Evolutionary conservation across 345 rosid species (phyloP).

Genomic region (Kernera saxatilis): DNA sequence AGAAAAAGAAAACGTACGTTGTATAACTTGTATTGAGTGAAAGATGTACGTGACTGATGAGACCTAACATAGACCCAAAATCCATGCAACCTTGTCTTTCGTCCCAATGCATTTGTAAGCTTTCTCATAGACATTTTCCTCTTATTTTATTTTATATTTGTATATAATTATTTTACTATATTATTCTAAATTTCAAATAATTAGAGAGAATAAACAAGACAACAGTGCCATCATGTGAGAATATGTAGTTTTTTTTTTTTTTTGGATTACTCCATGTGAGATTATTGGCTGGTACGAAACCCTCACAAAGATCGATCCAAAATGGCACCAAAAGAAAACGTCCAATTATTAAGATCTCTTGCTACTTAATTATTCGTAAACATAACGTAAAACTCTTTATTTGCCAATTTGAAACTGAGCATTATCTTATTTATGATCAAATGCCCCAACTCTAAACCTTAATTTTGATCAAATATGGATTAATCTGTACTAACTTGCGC

Average conservation of each 20-base stretch:
- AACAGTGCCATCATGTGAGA: background rate
- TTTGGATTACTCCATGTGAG: constrained; percentile 8
- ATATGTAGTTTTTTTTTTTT: background rate
- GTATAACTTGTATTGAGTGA: background rate
- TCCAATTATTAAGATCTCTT: no score
- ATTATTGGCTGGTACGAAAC: constrained; percentile 5
- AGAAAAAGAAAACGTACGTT: constrained; percentile 30
- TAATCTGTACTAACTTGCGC: no score
- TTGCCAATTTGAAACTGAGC: no score
- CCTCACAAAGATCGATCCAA: constrained; percentile 2
- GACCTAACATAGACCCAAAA: constrained; percentile 42
- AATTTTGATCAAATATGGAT: no score
- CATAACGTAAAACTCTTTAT: background rate
- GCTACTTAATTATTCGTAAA: background rate
- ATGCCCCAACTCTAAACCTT: no score
- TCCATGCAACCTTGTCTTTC: constrained; percentile 29
- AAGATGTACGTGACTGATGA: constrained; percentile 23
- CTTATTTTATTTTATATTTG: background rate
- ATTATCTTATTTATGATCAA: no score
- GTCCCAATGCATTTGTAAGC: constrained; percentile 50
- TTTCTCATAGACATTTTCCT: constrained; percentile 30
- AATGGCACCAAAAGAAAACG: background rate
- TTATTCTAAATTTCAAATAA: background rate
- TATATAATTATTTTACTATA: background rate
- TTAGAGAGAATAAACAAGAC: no score